Percentiles rank a stretch among this genome's conserved stretches.
These are phyloP conservation scores for Rhinocladiella similis DNA, from an alignment of 2,329 filamentous ascomycete genomes.

Conservation along the genomic window DNA sequence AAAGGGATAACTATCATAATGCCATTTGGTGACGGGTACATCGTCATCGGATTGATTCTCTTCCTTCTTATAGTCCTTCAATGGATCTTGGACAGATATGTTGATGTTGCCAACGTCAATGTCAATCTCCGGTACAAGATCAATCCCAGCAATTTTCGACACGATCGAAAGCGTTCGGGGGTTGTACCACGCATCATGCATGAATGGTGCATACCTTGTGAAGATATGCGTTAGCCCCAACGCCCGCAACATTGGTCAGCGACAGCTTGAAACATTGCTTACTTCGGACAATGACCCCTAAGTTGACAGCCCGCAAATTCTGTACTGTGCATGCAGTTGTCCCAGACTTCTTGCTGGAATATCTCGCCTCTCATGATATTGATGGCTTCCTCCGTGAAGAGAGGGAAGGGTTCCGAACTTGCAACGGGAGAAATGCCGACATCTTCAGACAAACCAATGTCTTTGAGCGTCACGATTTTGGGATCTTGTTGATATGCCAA, in stretches of 20 bases:
- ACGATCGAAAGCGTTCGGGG: constrained; percentile 54
- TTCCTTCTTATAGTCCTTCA: constrained; percentile 7
- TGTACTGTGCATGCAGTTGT: constrained; percentile 56
- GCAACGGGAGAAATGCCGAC: constrained; percentile 62
- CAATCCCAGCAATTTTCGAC: constrained; percentile 59
- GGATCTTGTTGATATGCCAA: constrained; percentile 51
- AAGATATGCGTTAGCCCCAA: constrained; percentile 24
- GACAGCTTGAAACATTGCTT: constrained; percentile 31
- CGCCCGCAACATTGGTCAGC: neutral
- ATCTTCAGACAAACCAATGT: constrained; percentile 54
- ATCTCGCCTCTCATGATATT: constrained; percentile 60
- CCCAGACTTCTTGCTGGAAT: constrained; percentile 53
- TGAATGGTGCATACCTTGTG: constrained; percentile 56
- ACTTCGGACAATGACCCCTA: constrained; percentile 55
- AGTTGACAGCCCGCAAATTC: constrained; percentile 50
- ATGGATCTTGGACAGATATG: constrained; percentile 32
- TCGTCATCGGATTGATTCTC: constrained; percentile 28
- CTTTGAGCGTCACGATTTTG: constrained; percentile 58
- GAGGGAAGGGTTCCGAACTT: constrained; percentile 61
- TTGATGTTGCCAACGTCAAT: constrained; percentile 62
- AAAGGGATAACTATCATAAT: constrained; percentile 52
- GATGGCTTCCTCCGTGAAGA: constrained; percentile 62
- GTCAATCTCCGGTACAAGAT: constrained; percentile 56
- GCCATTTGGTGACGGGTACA: constrained; percentile 45
- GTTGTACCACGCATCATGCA: constrained; percentile 58